A percentile compares a stretch with the other conserved stretches of the same genome.
Conservation (phyloP, 2,329 filamentous ascomycete species). For the Penicillium hordei region DNA sequence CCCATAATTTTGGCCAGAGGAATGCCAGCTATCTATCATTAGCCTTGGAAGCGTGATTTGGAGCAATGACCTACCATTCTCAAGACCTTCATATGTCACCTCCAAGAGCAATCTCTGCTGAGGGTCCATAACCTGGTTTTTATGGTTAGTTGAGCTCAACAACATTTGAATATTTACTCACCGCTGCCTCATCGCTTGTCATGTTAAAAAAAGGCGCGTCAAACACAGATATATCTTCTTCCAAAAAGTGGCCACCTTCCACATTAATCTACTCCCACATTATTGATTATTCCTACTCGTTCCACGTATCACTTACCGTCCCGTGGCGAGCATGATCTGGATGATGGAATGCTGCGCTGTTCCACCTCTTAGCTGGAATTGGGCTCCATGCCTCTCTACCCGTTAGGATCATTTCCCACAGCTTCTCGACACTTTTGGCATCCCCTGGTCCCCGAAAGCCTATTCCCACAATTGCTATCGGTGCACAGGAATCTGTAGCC, state of each 20-base stretch:
- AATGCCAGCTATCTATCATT: slow-evolving; percentile 28
- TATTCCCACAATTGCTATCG: slow-evolving; percentile 30
- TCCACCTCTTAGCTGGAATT: slow-evolving; percentile 25
- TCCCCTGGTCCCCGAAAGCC: slow-evolving; percentile 27
- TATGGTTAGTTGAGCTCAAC: neutral
- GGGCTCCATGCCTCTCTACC: slow-evolving; percentile 22
- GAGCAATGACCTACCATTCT: slow-evolving; percentile 23
- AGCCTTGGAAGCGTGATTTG: neutral
- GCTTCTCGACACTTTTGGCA: slow-evolving; percentile 18
- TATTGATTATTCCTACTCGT: neutral
- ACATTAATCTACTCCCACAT: slow-evolving; percentile 25
- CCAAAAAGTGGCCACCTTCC: slow-evolving; percentile 28
- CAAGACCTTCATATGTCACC: slow-evolving; percentile 31
- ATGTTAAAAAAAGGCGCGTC: slow-evolving; percentile 41
- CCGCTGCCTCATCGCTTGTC: slow-evolving; percentile 31
- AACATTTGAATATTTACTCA: slow-evolving; percentile 4
- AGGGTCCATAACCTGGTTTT: slow-evolving; percentile 29
- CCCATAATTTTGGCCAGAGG: slow-evolving; percentile 26
- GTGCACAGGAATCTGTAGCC: slow-evolving; percentile 11
- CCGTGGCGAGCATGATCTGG: slow-evolving; percentile 27
- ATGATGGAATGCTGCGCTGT: slow-evolving; percentile 27
- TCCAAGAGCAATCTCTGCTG: slow-evolving; percentile 34
- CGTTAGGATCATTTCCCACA: slow-evolving; percentile 27
- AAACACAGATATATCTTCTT: slow-evolving; percentile 29
- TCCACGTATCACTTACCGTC: slow-evolving; percentile 16